Base-by-base conservation (phyloP, 345 rosid species). In the Euphorbia peplus region DNA sequence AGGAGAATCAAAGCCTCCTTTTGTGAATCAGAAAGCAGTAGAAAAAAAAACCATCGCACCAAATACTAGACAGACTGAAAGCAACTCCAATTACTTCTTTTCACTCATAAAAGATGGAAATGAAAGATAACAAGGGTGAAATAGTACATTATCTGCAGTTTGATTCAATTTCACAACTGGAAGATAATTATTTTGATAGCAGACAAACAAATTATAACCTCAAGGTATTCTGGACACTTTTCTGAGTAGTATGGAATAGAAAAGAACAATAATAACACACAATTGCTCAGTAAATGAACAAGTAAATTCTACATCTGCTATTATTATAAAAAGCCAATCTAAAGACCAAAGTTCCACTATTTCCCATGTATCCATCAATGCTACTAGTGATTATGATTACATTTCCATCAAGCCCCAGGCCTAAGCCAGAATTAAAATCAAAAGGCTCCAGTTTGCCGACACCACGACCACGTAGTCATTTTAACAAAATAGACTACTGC, bases 401-500 rank as follows among this genome's bases (percentile, higher is more conserved):
- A 70, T 51, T 68, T 54, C 55, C 25, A 39, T 39, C 42, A 44
- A 44, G 57, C 58, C 68, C 67, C 75, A 60, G 46, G 46, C 51
- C 58, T 51, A 25, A 44, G 50, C 50, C 35, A 50, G 32, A 44
- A 44, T 44, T 52, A 21, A 32, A 67, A 57, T 30, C 69, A 70
- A 44, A 42, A 39, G 57, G 39, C 76, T 42, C 57, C 68, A 77
- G 39, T 28, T 75, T 70, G 35, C 58, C 61, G 50, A 15, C 42
- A 11, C 5, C 60, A 15, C n/a, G n/a, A n/a, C 66, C 53, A 39
- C 18, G 75, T 60, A 72, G 72, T 64, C 64, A 67, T 76, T 70
- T 46, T 48, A 74, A 74, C 61, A 51, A 67, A 68, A 71, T 63
- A 70, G 75, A 72, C 81, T 60, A 61, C 67, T 11, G 37, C 54